Evolutionary conservation across 306 rosid genomes (phyloP).

Genomic region (Castanea sativa): DNA sequence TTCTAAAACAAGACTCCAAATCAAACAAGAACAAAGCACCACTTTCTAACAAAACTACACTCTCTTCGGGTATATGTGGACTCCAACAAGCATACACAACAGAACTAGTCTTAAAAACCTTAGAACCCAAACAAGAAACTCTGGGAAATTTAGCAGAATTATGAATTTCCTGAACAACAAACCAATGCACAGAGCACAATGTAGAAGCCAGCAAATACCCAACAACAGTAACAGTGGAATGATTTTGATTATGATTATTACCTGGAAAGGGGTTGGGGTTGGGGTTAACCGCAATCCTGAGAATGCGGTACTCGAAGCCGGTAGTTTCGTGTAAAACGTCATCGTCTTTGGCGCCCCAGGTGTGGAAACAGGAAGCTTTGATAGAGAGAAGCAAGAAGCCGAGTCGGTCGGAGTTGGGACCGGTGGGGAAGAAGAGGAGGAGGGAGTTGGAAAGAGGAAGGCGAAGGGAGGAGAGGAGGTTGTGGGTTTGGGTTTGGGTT

Average conservation of each 20-base stretch:
- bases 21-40: conserved; percentile 67
- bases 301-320: conserved; percentile 30
- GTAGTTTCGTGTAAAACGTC: conserved; percentile 24
- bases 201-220: conserved; percentile 56
- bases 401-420: conserved; percentile 43
- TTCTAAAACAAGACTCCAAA: conserved; percentile 34
- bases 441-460: conserved; percentile 22
- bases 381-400: conserved; percentile 33
- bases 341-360: background rate
- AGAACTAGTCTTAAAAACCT: conserved; percentile 42
- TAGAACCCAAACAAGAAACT: conserved; percentile 39
- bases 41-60: conserved; percentile 49
- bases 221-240: conserved; percentile 17
- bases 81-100: conserved; percentile 71
- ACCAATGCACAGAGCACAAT: conserved; percentile 59
- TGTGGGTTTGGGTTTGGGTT: conserved; percentile 15
- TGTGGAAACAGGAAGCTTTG: background rate
- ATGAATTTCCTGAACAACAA: conserved; percentile 16
- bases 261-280: too few relatives aligned
- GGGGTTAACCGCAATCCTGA: conserved; percentile 34
- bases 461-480: conserved; percentile 42
- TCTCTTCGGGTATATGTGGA: conserved; percentile 54
- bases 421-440: conserved; percentile 56
- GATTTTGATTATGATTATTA: too few relatives aligned
- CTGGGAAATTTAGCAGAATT: background rate